Base-by-base conservation (phyloP, 2,329 filamentous ascomycete genomes). In the Torrubiellomyces zombiae region DNA sequence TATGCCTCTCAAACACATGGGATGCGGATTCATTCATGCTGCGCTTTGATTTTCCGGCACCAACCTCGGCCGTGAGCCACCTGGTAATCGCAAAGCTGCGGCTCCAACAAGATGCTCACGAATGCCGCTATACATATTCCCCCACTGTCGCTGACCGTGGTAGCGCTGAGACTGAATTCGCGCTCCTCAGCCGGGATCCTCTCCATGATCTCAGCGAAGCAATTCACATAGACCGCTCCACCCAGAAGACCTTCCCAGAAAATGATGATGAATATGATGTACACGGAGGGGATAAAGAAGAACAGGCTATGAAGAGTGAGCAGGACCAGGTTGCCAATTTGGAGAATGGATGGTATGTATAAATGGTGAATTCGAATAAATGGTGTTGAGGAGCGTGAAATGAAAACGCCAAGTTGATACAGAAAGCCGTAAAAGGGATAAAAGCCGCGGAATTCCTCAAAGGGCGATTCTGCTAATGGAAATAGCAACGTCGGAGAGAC, bases 221-320 rank as follows among this genome's bases (percentile, higher is more conserved):
- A 93, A 41, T 86, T 92, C 31, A 95, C 85, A 40, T 98, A 98
- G 0, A 95, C 89, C 4, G 82, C 61, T 0, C 89, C 89, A 1
- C 89, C 89, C 0, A 98, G 58, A 9, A 95, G 50, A 0, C 89
- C 89, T 47, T 95, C 89, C 86, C 86, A 95, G 43, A 95, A 89
- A 12, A 94, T 62, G 31, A 95, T 58, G 13, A 67, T 31, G 41
- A 93, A 94, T 1, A 95, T 59, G n/a, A 93, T 39, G 44, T 82
- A 94, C 14, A 94, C 78, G 14, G 59, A 79, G 0, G 86, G 85
- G 10, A 95, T 67, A 43, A 89, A 91, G 44, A 76, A 63, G 43
- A 75, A 72, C 33, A 94, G 44, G 0, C 82, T 75, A 36, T 98
- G 86, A 0, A 75, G 45, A 0, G 71, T 73, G 11, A 98, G 62